phyloP scores from a whole-genome alignment of 2,329 filamentous ascomycete genomes.

The Tolypocladium cylindrosporum region DNA sequence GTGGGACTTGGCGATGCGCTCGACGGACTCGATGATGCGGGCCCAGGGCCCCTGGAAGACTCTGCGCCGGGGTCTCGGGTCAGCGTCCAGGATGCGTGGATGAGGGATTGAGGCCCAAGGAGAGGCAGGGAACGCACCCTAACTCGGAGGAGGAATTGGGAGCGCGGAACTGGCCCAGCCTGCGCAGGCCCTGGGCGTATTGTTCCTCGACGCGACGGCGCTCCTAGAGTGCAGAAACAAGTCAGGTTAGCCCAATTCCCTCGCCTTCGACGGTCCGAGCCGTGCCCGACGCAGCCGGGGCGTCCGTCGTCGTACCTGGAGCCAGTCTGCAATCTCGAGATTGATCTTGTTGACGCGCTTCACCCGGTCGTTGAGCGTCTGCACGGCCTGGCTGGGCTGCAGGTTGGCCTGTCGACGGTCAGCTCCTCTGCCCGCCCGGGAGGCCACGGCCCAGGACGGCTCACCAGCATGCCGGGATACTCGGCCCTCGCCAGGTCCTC shows the following conservation, averaged over 20 bases:
- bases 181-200: conserved; percentile 75
- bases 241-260: not conserved
- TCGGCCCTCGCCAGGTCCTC: conserved; percentile 75
- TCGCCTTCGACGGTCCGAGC: not conserved
- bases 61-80: conserved; percentile 35
- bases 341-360: conserved; percentile 82
- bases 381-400: conserved; percentile 71
- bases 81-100: conserved; percentile 3
- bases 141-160: conserved; percentile 72
- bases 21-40: conserved; percentile 70
- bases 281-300: not conserved
- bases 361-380: conserved; percentile 75
- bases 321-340: conserved; percentile 87
- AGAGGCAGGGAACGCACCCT: conserved; percentile 51
- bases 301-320: conserved; percentile 57
- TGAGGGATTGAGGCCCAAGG: not conserved
- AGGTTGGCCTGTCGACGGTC: conserved; percentile 54
- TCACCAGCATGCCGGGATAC: conserved; percentile 91
- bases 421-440: not conserved
- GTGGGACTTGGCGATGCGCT: conserved; percentile 75
- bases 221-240: conserved; percentile 48
- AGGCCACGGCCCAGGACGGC: conserved; percentile 16
- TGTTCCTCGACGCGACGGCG: conserved; percentile 83
- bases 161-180: conserved; percentile 64
- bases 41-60: conserved; percentile 88